A percentile compares a stretch with the other conserved stretches of the same genome.
Conservation (phyloP, 1,284 basidiomycete species). For the Sporisorium scitamineum region DNA sequence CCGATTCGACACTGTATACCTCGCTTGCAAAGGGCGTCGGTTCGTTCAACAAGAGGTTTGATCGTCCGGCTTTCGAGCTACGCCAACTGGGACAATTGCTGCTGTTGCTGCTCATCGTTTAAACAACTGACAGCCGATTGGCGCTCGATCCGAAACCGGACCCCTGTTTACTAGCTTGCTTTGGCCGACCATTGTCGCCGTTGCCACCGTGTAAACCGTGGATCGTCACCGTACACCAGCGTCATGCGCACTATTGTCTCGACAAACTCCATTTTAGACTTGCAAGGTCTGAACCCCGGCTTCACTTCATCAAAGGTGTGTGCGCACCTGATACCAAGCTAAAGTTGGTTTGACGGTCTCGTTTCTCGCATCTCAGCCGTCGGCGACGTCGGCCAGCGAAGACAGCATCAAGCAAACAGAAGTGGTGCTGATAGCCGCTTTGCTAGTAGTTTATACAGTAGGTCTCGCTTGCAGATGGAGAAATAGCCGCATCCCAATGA, state of each 20-base stretch:
- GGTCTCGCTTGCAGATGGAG: too few species aligned
- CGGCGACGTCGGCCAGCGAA: too few species aligned
- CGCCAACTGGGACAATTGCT: background rate
- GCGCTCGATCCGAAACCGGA: slow-evolving; percentile 2
- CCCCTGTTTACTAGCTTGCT: background rate
- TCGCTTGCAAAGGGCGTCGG: too few species aligned
- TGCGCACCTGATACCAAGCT: background rate
- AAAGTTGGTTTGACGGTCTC: background rate
- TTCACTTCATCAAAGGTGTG: background rate
- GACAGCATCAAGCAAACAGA: background rate
- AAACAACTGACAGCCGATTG: background rate
- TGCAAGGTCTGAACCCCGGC: background rate
- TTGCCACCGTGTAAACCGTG: too few species aligned
- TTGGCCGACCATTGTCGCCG: background rate
- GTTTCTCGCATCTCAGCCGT: background rate
- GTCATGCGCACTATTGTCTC: too few species aligned
- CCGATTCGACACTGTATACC: too few species aligned
- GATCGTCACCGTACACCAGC: background rate
- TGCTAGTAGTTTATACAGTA: background rate
- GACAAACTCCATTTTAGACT: background rate
- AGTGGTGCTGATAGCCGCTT: background rate
- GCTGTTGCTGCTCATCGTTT: background rate
- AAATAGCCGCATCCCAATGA: too few species aligned
- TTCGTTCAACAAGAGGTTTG: background rate
- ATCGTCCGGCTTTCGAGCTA: background rate